Evolutionary conservation across 2,329 filamentous ascomycete genomes (phyloP).

Genomic region (Polytolypa hystricis): DNA sequence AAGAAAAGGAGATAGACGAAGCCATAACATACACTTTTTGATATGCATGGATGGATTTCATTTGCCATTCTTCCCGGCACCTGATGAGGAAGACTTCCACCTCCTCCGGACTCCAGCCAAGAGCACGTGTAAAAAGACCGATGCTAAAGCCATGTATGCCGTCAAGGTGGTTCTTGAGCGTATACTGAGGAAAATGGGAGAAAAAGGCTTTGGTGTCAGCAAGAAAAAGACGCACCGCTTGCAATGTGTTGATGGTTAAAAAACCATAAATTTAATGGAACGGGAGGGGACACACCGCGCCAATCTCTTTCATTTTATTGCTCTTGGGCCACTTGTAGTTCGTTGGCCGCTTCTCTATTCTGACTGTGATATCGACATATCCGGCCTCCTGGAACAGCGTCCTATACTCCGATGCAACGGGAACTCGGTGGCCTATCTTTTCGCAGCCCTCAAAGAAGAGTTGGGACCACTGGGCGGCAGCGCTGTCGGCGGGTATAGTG

Average conservation of each 20-base stretch:
- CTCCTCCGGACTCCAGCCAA: slow-evolving; percentile 13
- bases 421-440: slow-evolving; percentile 12
- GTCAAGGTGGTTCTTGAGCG: slow-evolving; percentile 12
- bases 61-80: slow-evolving; percentile 13
- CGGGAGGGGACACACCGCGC: neutral
- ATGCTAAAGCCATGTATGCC: slow-evolving; percentile 13
- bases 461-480: slow-evolving; percentile 17
- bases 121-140: slow-evolving; percentile 12
- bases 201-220: too few species aligned
- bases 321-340: slow-evolving; percentile 12
- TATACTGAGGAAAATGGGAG: slow-evolving; percentile 6
- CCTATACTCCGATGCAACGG: slow-evolving; percentile 9
- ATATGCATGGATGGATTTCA: slow-evolving; percentile 15
- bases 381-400: slow-evolving; percentile 1
- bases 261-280: neutral
- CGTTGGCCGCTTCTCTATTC: slow-evolving; percentile 13
- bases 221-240: too few species aligned
- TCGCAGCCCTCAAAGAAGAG: slow-evolving; percentile 11
- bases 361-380: slow-evolving; percentile 1
- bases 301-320: slow-evolving; percentile 10
- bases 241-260: too few species aligned
- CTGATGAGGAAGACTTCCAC: slow-evolving; percentile 13
- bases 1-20: neutral
- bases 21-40: slow-evolving; percentile 6
- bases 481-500: slow-evolving; percentile 13